phyloP scores from a whole-genome alignment of 164 flowering plant genomes.

The Vitis riparia region DNA sequence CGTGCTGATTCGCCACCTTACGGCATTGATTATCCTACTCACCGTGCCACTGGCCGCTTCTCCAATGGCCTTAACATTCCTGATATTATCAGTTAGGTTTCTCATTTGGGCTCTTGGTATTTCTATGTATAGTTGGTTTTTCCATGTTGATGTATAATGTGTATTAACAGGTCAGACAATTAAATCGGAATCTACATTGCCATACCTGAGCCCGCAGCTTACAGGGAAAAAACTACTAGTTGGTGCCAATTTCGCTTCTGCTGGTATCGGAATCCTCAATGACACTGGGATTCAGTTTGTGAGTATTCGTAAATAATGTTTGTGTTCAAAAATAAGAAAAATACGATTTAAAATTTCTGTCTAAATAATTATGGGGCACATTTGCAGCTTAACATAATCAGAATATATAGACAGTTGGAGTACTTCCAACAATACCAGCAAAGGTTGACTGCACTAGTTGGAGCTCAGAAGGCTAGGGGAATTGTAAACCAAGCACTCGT shows the following conservation, averaged over 20 bases:
- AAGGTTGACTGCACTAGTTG: constrained; percentile 23
- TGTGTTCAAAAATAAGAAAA: too few relatives aligned
- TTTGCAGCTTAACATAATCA: constrained; percentile 40
- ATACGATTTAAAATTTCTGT: too few relatives aligned
- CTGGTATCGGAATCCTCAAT: constrained; percentile 49
- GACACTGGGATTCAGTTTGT: constrained; percentile 53
- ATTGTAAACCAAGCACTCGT: constrained; percentile 33
- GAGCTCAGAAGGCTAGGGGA: constrained; percentile 13
- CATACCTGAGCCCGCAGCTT: constrained; percentile 44
- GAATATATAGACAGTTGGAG: constrained; percentile 31
- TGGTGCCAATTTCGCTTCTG: constrained; percentile 56
- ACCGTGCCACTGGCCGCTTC: constrained; percentile 34
- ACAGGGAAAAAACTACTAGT: constrained; percentile 30
- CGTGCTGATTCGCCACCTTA: constrained; percentile 37
- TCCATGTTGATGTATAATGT: background rate
- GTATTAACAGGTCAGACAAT: constrained; percentile 30
- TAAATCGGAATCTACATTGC: constrained; percentile 39
- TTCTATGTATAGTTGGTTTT: too few relatives aligned
- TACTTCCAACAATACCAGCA: constrained; percentile 38
- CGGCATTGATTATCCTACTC: constrained; percentile 36
- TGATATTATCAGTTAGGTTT: constrained; percentile 27
- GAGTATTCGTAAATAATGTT: constrained; percentile 1
- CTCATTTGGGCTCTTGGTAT: too few relatives aligned
- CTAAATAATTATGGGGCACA: too few relatives aligned
- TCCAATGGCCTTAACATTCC: constrained; percentile 42